Evolutionary conservation across 768 basidiomycete genomes (phyloP).

Genomic region (Mycena rebaudengoi): DNA sequence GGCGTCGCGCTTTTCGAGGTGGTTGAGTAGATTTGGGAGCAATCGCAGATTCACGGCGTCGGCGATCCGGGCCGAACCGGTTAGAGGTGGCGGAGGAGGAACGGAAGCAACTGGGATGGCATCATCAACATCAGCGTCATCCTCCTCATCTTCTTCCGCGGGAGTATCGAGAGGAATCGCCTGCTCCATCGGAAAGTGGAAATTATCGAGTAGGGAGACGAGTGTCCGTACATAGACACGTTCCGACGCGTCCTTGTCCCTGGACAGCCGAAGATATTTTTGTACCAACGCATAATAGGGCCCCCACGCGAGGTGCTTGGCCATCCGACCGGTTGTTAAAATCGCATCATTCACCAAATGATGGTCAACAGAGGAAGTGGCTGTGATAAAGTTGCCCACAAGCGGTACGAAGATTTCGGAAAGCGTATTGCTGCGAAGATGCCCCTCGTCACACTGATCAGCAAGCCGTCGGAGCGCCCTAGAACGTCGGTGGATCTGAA

Average conservation of each 20-base stretch:
- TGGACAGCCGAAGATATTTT: conserved; percentile 77
- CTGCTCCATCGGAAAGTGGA: conserved; percentile 89
- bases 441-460: conserved; percentile 74
- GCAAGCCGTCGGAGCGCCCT: conserved; percentile 87
- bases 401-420: conserved; percentile 89
- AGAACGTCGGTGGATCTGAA: conserved; percentile 90
- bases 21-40: conserved; percentile 80
- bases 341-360: conserved; percentile 93
- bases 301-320: conserved; percentile 82
- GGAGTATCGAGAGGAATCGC: conserved; percentile 45
- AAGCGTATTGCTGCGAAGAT: conserved; percentile 73
- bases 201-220: conserved; percentile 86
- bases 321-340: conserved; percentile 76
- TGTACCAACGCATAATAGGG: conserved; percentile 83
- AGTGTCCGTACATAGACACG: conserved; percentile 86
- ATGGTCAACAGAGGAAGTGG: conserved; percentile 74
- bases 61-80: conserved; percentile 56
- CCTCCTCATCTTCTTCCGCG: conserved; percentile 38
- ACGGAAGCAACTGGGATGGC: conserved; percentile 28
- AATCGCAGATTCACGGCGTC: conserved; percentile 81
- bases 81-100: conserved; percentile 19
- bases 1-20: conserved; percentile 82
- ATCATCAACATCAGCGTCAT: conserved; percentile 40
- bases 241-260: conserved; percentile 74
- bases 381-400: conserved; percentile 79